Evolutionary conservation across 768 basidiomycete genomes (phyloP).

Genomic region (Mycena crocata): DNA sequence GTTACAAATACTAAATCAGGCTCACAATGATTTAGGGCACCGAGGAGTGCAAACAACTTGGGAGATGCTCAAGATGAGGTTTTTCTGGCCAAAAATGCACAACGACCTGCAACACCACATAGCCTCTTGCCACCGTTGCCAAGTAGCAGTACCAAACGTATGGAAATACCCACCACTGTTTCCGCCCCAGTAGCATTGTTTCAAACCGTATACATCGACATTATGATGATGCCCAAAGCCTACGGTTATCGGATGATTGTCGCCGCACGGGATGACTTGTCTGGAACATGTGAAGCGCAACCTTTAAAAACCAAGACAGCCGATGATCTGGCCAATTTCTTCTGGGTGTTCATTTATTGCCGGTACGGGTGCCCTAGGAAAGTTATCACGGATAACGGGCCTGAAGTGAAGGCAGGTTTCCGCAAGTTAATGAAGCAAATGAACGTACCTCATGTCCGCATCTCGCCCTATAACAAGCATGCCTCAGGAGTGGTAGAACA

Average conservation of each 20-base stretch:
- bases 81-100: slow-evolving; percentile 43
- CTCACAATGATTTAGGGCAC: slow-evolving; percentile 42
- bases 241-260: slow-evolving; percentile 32
- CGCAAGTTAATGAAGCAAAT: slow-evolving; percentile 2
- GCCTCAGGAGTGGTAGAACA: slow-evolving; percentile 51
- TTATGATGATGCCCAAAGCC: slow-evolving; percentile 43
- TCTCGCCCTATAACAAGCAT: slow-evolving; percentile 51
- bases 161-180: slow-evolving; percentile 33
- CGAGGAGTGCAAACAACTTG: slow-evolving; percentile 35
- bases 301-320: slow-evolving; percentile 34
- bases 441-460: slow-evolving; percentile 40
- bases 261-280: slow-evolving; percentile 46
- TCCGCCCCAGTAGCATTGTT: slow-evolving; percentile 31
- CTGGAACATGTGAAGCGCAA: slow-evolving; percentile 41
- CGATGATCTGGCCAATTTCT: slow-evolving; percentile 39
- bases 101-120: slow-evolving; percentile 38
- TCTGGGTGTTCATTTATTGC: slow-evolving; percentile 48
- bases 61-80: slow-evolving; percentile 26
- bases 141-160: slow-evolving; percentile 26
- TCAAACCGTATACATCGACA: slow-evolving; percentile 40
- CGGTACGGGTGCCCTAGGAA: slow-evolving; percentile 42
- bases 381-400: slow-evolving; percentile 47
- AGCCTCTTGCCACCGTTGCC: slow-evolving; percentile 43
- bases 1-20: slow-evolving; percentile 24
- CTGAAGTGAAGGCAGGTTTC: slow-evolving; percentile 41